Conservation (phyloP, 2,329 filamentous ascomycete species). For the Ophiostoma sp. region DNA sequence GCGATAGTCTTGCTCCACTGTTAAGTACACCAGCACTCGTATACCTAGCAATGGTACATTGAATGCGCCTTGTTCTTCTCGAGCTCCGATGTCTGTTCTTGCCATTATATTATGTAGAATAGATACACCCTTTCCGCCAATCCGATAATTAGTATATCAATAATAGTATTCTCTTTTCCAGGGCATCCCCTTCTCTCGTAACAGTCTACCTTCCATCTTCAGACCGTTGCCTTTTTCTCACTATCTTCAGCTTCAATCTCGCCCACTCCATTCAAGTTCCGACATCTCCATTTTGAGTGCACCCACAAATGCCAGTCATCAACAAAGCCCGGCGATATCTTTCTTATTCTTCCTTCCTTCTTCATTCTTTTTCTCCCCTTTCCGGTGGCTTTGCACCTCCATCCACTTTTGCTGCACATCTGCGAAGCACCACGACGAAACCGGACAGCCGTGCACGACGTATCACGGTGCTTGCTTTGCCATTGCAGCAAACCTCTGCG, state of each 20-base stretch:
- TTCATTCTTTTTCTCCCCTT: not conserved
- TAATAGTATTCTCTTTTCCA: not conserved
- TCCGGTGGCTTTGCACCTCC: not conserved
- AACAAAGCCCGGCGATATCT: not conserved
- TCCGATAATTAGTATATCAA: not conserved
- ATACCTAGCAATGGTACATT: not conserved
- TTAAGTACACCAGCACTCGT: not conserved
- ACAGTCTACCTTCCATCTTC: not conserved
- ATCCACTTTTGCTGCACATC: conserved; percentile 12
- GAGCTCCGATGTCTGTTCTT: not conserved
- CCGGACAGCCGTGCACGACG: conserved; percentile 9
- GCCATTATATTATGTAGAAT: not conserved
- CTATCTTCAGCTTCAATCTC: not conserved
- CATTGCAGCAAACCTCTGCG: not conserved
- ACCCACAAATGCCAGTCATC: not conserved
- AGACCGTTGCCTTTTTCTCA: not conserved
- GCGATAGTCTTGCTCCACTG: not conserved
- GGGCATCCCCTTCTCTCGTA: not conserved
- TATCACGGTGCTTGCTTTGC: not conserved
- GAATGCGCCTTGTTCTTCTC: not conserved
- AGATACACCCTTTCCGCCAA: not conserved
- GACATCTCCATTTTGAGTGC: not conserved
- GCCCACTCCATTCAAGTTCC: not conserved
- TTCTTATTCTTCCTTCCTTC: not conserved
- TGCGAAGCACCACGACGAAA: conserved; percentile 9